Base-by-base conservation (phyloP, 805 yeast species). In the Wickerhamomyces pijperi region DNA sequence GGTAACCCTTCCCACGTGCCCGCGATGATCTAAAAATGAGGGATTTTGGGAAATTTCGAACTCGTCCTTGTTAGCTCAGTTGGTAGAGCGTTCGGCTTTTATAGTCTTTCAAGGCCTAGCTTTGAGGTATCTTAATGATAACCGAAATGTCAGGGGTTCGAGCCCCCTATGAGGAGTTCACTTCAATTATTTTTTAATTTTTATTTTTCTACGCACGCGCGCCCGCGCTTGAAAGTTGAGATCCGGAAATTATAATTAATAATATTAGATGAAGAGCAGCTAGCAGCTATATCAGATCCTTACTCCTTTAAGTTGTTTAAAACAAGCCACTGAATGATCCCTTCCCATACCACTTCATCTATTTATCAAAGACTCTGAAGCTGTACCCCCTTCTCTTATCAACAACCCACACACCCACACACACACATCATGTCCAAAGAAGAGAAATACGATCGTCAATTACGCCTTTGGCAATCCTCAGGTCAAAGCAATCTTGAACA, bases 371-470 rank as follows among this genome's bases (percentile, higher is more conserved):
- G n/a, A n/a, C n/a, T n/a, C n/a, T n/a, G n/a, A n/a, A n/a, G n/a
- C n/a, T n/a, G n/a, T n/a, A n/a, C n/a, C n/a, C n/a, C n/a, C n/a
- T n/a, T 21, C 23, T 21, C 23, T 12, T 6, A 19, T 19, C 4
- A 5, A 14, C 19, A 9, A 29, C 15, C 20, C 9, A 11, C 23
- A 5, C 21, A 13, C 29, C 13, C 19, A 21, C 28, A 21, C 35
- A n/a, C n/a, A n/a, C 25, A 32, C n/a, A 19, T 4, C 8, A 39
- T 46, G 40, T 44, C 33, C 45, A 71, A 64, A 40, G 58, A 56
- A 49, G 65, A 66, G 36, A 77, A 77, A 44, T 87, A 84, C 54
- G 96, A 88, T 57, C 69, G 98, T 31, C 97, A 90, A 54, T 61
- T 90, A 42, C 70, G 97, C 29, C 61, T 90, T 14, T 90, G 97